phyloP scores from a whole-genome alignment of 495 filamentous ascomycete genomes.

The Xylaria grammica region DNA sequence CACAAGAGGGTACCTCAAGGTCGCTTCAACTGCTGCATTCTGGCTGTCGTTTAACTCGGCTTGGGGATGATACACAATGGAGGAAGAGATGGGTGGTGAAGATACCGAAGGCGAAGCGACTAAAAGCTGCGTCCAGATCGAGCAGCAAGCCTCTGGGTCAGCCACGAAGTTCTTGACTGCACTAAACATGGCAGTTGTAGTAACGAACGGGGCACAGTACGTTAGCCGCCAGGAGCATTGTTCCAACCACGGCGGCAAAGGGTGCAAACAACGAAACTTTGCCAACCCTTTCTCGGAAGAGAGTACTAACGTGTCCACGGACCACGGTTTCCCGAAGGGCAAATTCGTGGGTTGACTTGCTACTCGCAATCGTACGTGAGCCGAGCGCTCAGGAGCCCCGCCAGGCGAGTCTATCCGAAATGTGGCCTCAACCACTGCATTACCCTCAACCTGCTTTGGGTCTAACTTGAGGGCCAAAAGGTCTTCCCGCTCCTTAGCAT shows the following conservation, averaged over 20 bases:
- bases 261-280: slow-evolving; percentile 50
- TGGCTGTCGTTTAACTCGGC: slow-evolving; percentile 50
- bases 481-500: slow-evolving; percentile 36
- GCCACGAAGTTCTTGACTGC: slow-evolving; percentile 46
- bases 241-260: slow-evolving; percentile 44
- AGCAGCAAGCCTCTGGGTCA: slow-evolving; percentile 31
- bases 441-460: slow-evolving; percentile 26
- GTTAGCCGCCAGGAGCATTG: slow-evolving; percentile 50
- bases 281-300: slow-evolving; percentile 42
- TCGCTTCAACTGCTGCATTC: slow-evolving; percentile 46
- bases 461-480: slow-evolving; percentile 36
- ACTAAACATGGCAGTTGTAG: slow-evolving; percentile 52
- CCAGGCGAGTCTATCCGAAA: slow-evolving; percentile 49
- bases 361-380: slow-evolving; percentile 49
- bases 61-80: slow-evolving; percentile 10
- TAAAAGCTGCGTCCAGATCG: slow-evolving; percentile 40
- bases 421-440: slow-evolving; percentile 36
- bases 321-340: slow-evolving; percentile 32
- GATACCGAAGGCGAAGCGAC: slow-evolving; percentile 19
- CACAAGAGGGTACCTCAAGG: slow-evolving; percentile 42
- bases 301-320: slow-evolving; percentile 49
- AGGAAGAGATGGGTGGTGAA: slow-evolving; percentile 4
- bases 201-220: slow-evolving; percentile 53
- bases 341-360: slow-evolving; percentile 45
- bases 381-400: slow-evolving; percentile 36